Evolutionary conservation across 192 early-diverging fungal genomes (phyloP), one percentile per base, ranked within the genome.

Genomic region (Backusella circina): DNA sequence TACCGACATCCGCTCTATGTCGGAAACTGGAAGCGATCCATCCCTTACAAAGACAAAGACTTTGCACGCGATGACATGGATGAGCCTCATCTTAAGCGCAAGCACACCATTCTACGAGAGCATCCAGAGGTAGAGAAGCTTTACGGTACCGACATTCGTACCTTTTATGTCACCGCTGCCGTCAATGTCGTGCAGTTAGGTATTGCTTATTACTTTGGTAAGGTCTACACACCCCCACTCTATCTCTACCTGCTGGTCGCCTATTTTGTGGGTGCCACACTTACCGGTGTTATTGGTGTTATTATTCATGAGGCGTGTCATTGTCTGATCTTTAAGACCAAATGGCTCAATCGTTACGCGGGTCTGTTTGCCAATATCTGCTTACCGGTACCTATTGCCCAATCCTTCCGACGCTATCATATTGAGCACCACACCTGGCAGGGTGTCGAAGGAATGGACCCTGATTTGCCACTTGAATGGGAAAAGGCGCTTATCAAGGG

Each of bases 401-500:
- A 89, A 79, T 94, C 93, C 23, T 94, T 94, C 86, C 91, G 93
- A 66, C 86, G 92, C 5, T 93, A 94, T 78, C 97, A 99, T 83
- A 86, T 98, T 71, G 97, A 97, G 82, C 97, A 99, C 82, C 97
- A 99, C 86, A 93, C 94, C n/a, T 97, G 91, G 84, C 96, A 97
- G 84, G 97, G 97, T 18, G 96, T 98, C 15, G 89, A 91, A 28
- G 96, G 95, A 18, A 90, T 93, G 78, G 97, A 99, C 78, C 93
- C 95, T 65, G 97, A 99, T 79, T 87, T 99, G 30, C 97, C 97
- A 6, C 85, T 95, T 8, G 90, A 94, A 65, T 91, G 93, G 87
- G 96, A 99, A 83, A 90, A 88, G 79, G 87, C 86, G 32, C 78
- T 97, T 67, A 90, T 94, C 71, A 85, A 86, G 8, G 91, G 91